These are phyloP conservation scores for Stevia rebaudiana DNA, from an alignment of 140 eudicot species.

Conservation along the genomic window DNA sequence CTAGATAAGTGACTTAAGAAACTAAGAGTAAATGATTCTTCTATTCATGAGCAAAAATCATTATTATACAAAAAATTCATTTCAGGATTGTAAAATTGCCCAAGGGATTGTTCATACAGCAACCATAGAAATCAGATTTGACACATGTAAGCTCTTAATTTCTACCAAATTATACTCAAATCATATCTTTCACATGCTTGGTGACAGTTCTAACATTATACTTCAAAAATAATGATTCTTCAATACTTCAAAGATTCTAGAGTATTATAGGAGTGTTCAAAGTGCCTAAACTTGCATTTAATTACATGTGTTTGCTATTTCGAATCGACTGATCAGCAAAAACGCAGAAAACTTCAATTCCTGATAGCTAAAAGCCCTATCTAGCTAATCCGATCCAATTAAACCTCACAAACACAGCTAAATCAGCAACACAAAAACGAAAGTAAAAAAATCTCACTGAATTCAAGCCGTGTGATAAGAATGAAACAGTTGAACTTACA, in stretches of 20 bases:
- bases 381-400: constrained; percentile 3
- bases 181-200: constrained; percentile 9
- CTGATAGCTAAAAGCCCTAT: not conserved
- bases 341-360: not conserved
- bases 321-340: not conserved
- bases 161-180: constrained; percentile 4
- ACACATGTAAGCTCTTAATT: constrained; percentile 9
- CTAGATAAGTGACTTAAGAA: not conserved
- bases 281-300: constrained; percentile 2
- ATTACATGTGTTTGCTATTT: constrained; percentile 5
- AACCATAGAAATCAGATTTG: not conserved
- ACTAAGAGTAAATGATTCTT: not conserved
- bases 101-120: not conserved
- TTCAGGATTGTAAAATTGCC: not conserved
- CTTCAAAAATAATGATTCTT: constrained; percentile 2
- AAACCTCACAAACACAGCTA: constrained; percentile 6
- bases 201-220: not conserved
- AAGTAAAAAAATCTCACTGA: not conserved
- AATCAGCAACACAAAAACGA: not conserved
- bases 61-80: not conserved
- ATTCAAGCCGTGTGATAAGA: not conserved
- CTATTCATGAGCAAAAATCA: not conserved
- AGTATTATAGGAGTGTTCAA: not conserved
- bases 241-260: not conserved
- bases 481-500: constrained; percentile 29